Evolutionary conservation across 1,284 basidiomycete genomes (phyloP), one percentile per base, ranked within the genome.

Genomic region (Malassezia restricta): DNA sequence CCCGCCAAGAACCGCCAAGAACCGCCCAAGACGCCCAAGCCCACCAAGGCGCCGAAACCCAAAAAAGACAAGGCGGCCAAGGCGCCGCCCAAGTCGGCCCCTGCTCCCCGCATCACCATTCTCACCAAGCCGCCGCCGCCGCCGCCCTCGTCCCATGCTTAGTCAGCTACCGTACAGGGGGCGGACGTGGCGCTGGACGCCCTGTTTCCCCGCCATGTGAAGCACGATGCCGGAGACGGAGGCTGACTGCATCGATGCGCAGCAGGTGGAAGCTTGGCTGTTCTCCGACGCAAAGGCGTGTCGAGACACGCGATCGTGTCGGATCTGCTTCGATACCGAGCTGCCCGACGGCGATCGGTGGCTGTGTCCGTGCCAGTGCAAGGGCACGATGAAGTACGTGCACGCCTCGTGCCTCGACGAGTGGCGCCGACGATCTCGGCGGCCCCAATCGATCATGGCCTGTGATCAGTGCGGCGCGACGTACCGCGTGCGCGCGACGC

Each of bases 371-470:
- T 68, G 66, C 49, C 47, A 54, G 24, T 68, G 66, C 51, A 54
- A 57, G n/a, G 66, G 66, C 9, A 66, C 66, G n/a, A 65, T 67
- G 65, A 62, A 64, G 52, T 70, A 62, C 41, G 65, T 70, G 24
- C 67, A 70, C 40, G 57, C 62, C n/a, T 58, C 57, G n/a, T 70
- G 67, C 51, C 50, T 70, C 12, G 62, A 66, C 17, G 47, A 51
- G 8, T 70, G 67, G 67, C 57, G 67, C 5, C 45, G 52, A 1
- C 41, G 56, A 11, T 65, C 65, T 4, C 50, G 47, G 12, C 56
- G 64, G 8, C 43, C 57, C 5, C 53, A 55, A 0, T 68, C 65
- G 7, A 57, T 52, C 2, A 48, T 63, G 5, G 51, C 52, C 3
- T 70, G 67, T 48, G 67, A 70, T 39, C 67, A 68, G 43, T 70